These are phyloP conservation scores for Stentor roeselii DNA, from an alignment of 73 alveolate genomes.

Conservation along the genomic window DNA sequence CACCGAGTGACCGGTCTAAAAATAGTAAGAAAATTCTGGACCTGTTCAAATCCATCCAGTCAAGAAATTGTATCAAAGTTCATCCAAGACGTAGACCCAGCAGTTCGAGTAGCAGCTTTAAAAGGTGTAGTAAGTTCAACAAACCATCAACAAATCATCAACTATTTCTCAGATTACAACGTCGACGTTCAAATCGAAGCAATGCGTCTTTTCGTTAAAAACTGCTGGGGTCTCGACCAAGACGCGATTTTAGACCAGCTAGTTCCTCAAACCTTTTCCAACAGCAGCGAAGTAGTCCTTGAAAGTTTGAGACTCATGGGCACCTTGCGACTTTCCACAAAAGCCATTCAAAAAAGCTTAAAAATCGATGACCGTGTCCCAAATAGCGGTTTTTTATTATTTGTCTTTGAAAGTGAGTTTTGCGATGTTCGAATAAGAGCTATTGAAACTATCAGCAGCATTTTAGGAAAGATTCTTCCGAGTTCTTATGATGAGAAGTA, in stretches of 20 bases:
- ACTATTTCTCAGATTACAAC: not conserved
- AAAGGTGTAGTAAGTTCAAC: not conserved
- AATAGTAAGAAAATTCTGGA: not conserved
- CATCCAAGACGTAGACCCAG: slow-evolving; percentile 3
- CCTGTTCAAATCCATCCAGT: not conserved
- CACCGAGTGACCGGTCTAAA: not conserved
- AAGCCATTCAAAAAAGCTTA: not conserved
- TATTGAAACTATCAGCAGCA: not conserved
- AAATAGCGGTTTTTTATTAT: not conserved
- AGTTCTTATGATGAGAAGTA: not conserved
- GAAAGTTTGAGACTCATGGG: slow-evolving; percentile 1
- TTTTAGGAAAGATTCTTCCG: not conserved
- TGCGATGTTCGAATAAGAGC: not conserved
- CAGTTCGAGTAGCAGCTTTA: slow-evolving; percentile 12
- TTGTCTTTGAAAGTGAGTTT: not conserved
- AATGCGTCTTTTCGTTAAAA: not conserved
- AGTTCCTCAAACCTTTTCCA: not conserved
- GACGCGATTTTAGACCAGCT: not conserved
- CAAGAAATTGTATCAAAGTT: not conserved
- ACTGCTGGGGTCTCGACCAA: not conserved
- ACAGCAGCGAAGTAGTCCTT: not conserved
- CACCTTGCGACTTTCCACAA: not conserved
- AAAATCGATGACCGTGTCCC: not conserved
- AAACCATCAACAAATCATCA: not conserved
- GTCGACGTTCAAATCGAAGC: slow-evolving; percentile 7